These are phyloP conservation scores for Erodium maritimum DNA, from an alignment of 345 rosid species.

Conservation along the genomic window DNA sequence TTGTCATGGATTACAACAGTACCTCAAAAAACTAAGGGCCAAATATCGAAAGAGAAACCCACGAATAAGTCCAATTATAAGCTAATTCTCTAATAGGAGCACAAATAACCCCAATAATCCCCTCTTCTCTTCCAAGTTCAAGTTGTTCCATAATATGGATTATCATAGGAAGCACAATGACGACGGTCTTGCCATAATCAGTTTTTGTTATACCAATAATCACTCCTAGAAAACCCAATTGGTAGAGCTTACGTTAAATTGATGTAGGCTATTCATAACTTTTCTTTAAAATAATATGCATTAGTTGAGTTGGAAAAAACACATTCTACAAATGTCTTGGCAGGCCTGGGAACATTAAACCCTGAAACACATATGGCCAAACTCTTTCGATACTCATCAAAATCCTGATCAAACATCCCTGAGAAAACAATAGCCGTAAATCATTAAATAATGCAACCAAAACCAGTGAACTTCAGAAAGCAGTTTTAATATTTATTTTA, in stretches of 20 bases:
- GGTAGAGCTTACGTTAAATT: slow-evolving; percentile 85
- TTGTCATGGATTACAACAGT: too few species aligned
- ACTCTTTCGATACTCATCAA: slow-evolving; percentile 50
- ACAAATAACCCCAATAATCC: slow-evolving; percentile 89
- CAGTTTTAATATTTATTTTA: too few species aligned
- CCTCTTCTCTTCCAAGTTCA: slow-evolving; percentile 83
- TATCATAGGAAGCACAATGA: slow-evolving; percentile 95
- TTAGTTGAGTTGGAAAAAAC: slow-evolving; percentile 66
- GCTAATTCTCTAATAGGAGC: slow-evolving; percentile 98
- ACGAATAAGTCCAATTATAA: too few species aligned
- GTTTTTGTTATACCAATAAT: slow-evolving; percentile 97
- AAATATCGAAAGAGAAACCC: too few species aligned
- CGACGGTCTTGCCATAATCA: slow-evolving; percentile 98
- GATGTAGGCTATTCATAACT: slow-evolving; percentile 82
- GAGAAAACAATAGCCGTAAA: not conserved
- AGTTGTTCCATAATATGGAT: slow-evolving; percentile 97
- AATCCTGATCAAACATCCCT: slow-evolving; percentile 83
- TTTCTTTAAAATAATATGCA: slow-evolving; percentile 75
- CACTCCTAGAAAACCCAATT: slow-evolving; percentile 72
- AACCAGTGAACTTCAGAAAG: not conserved
- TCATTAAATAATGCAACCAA: not conserved
- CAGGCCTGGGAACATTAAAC: slow-evolving; percentile 79
- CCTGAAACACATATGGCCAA: slow-evolving; percentile 86
- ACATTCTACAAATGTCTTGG: slow-evolving; percentile 77
- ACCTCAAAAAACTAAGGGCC: too few species aligned